phyloP scores from a whole-genome alignment of 352 stramenopile species.

The Phytophthora syringae region DNA sequence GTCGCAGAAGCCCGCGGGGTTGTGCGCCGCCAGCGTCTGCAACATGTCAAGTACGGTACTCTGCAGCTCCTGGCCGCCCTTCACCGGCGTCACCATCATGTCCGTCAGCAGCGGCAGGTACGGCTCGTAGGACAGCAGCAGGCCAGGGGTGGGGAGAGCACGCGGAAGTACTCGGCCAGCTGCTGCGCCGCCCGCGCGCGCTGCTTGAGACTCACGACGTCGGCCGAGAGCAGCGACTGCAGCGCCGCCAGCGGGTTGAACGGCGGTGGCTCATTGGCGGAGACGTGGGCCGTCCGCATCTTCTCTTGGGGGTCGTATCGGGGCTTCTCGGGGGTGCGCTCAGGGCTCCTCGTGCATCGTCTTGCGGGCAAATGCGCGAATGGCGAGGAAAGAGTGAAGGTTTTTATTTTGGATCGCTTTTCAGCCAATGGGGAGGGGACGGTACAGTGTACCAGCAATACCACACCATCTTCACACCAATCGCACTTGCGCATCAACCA shows the following conservation, averaged over 20 bases:
- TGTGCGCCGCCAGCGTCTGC: conserved; percentile 47
- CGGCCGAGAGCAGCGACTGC: conserved; percentile 51
- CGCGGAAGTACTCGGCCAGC: conserved; percentile 44
- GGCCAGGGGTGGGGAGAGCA: conserved; percentile 28
- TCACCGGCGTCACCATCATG: conserved; percentile 37
- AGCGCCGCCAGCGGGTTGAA: conserved; percentile 55
- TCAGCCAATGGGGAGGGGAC: conserved; percentile 19
- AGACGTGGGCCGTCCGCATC: not conserved
- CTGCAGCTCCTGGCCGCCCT: conserved; percentile 45
- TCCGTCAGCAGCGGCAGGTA: conserved; percentile 53
- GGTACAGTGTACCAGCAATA: conserved; percentile 11
- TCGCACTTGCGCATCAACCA: conserved; percentile 17
- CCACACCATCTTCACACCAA: conserved; percentile 16
- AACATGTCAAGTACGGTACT: conserved; percentile 47
- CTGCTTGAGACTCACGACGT: conserved; percentile 45
- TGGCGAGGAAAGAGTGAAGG: conserved; percentile 14
- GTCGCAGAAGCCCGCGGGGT: conserved; percentile 45
- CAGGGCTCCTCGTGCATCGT: conserved; percentile 44
- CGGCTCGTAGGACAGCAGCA: conserved; percentile 57
- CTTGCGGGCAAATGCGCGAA: conserved; percentile 18
- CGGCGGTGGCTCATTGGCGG: not conserved
- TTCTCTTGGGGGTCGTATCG: conserved; percentile 3
- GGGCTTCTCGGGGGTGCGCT: conserved; percentile 6
- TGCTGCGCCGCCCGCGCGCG: conserved; percentile 53
- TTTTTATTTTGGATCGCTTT: conserved; percentile 2